Evolutionary conservation across 192 early-diverging fungal genomes (phyloP).

Genomic region (Coemansia biformis): DNA sequence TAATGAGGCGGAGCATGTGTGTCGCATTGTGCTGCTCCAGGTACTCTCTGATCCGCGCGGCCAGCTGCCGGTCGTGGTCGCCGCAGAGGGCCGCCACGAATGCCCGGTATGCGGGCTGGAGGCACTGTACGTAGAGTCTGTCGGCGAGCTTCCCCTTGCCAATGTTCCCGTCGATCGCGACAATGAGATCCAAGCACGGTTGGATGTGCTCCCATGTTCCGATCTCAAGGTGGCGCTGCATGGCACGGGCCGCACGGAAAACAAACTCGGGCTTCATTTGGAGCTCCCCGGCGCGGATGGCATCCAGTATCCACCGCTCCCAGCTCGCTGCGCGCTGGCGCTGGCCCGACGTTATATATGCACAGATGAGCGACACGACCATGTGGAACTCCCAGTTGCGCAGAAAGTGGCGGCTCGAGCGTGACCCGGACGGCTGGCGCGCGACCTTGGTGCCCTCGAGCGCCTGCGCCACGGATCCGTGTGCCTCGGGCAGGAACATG

Average conservation of each 20-base stretch:
- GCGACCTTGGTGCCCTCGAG: slow-evolving; percentile 1
- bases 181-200: slow-evolving; percentile 15
- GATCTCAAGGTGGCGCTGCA: slow-evolving; percentile 14
- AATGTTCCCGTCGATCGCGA: slow-evolving; percentile 14
- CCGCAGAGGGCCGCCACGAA: slow-evolving; percentile 1
- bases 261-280: slow-evolving; percentile 12
- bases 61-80: background rate
- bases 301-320: slow-evolving; percentile 29
- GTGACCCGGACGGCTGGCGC: background rate
- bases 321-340: slow-evolving; percentile 2
- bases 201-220: slow-evolving; percentile 9
- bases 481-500: slow-evolving; percentile 10
- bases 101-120: background rate
- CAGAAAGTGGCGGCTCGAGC: slow-evolving; percentile 12
- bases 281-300: slow-evolving; percentile 3
- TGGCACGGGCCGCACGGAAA: slow-evolving; percentile 3
- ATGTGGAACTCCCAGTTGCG: slow-evolving; percentile 31
- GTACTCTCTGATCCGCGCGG: slow-evolving; percentile 1
- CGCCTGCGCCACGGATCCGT: slow-evolving; percentile 1
- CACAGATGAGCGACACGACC: slow-evolving; percentile 23
- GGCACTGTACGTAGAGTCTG: slow-evolving; percentile 3
- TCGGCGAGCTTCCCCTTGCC: background rate
- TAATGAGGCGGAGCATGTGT: slow-evolving; percentile 2
- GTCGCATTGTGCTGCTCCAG: slow-evolving; percentile 2
- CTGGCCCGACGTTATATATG: slow-evolving; percentile 15